Evolutionary conservation across 805 yeast species (phyloP), one percentile per base, ranked within the genome.

Genomic region (Wickerhamomyces bisporus): DNA sequence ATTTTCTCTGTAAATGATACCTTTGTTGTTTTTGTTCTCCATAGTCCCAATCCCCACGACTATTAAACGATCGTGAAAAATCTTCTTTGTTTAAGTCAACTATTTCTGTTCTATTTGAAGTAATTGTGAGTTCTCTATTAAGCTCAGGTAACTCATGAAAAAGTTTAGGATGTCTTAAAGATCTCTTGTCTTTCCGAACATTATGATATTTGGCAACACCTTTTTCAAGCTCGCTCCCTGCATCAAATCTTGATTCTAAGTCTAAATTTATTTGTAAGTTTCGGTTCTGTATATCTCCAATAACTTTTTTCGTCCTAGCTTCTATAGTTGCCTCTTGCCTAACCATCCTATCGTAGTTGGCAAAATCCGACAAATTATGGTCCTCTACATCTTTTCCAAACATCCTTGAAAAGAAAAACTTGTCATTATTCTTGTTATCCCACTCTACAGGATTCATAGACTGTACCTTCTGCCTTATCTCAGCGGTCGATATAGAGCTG

Each of bases 1-100:
- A 62, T 43, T 75, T 77, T 40, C 89, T 62, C 43, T 78, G 84
- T 32, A 79, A 5, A 45, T 51, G 45, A 47, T 57, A 44, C 35
- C 40, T 33, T 19, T 29, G 25, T 5, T 36, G 37, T 18, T 34
- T 28, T 19, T 40, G 25, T 17, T 16, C 32, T 11, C 35, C 38
- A 16, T 3, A 11, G 38, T 29, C 16, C 25, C 26, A n/a, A 24
- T 34, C 31, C 25, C 34, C 20, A 17, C 27, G 38, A 30, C 35
- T 36, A 11, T 39, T 23, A 6, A 26, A 25, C 1, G 37, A 32
- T 16, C 36, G 38, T 1, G 40, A 32, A 0, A 45, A 11, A 20
- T 49, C 48, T 14, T 39, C 42, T 2, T 47, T 43, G 3, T 47
- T 40, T 2, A 49, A 13, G 23, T 55, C 60, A 6, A 55, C 47